These are phyloP conservation scores for Cutaneotrichosporon sp. DNA, from an alignment of 1,284 basidiomycete species.

Conservation along the genomic window DNA sequence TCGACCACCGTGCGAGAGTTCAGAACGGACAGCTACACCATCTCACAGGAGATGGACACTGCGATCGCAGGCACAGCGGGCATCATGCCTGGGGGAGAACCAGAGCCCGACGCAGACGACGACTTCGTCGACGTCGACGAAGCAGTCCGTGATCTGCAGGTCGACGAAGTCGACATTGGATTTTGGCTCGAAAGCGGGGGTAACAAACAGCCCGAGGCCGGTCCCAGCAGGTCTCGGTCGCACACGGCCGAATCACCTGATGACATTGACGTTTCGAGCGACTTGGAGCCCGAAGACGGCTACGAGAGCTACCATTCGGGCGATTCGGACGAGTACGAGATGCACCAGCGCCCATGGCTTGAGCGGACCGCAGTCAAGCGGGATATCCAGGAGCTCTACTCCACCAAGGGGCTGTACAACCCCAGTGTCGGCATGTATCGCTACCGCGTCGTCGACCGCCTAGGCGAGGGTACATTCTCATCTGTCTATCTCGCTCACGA, in stretches of 20 bases:
- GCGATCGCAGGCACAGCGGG: background rate
- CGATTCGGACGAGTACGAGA: constrained; percentile 45
- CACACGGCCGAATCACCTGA: background rate
- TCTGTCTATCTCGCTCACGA: constrained; percentile 98
- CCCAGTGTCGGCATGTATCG: constrained; percentile 31
- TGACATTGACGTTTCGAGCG: background rate
- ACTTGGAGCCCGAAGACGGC: constrained; percentile 17
- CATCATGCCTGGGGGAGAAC: background rate
- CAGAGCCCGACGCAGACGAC: background rate
- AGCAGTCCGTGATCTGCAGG: constrained; percentile 15
- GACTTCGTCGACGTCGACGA: constrained; percentile 13
- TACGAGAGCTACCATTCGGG: constrained; percentile 40
- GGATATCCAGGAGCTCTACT: constrained; percentile 60
- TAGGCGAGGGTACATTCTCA: constrained; percentile 96
- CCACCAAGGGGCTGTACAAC: constrained; percentile 14
- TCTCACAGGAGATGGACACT: background rate
- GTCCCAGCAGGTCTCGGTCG: background rate
- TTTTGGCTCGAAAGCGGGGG: constrained; percentile 35
- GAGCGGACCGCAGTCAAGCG: constrained; percentile 69
- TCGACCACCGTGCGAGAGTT: no score
- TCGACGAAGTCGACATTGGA: constrained; percentile 14
- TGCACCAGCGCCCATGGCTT: constrained; percentile 52
- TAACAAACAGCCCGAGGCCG: constrained; percentile 1
- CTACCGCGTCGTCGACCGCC: constrained; percentile 80
- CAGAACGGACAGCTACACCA: background rate